phyloP scores from a whole-genome alignment of 169 alveolate genomes.

The Ichthyophthirius multifiliis region DNA sequence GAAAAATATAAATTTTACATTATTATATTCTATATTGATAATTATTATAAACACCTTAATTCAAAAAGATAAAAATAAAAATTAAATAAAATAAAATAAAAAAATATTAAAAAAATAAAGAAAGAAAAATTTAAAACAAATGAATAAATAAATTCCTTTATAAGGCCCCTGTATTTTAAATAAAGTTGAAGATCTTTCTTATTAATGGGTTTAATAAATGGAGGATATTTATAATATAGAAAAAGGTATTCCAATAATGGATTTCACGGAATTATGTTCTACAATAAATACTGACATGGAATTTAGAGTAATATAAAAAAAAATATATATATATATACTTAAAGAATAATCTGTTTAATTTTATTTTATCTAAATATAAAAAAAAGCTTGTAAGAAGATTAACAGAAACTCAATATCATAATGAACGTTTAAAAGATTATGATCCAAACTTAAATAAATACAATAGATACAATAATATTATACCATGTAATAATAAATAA shows the following conservation, averaged over 20 bases:
- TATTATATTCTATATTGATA: too few relatives aligned
- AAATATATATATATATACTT: neutral
- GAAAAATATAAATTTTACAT: too few relatives aligned
- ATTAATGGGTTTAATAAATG: slow-evolving; percentile 30
- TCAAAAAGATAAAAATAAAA: too few relatives aligned
- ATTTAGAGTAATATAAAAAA: slow-evolving; percentile 24
- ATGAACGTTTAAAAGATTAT: slow-evolving; percentile 23
- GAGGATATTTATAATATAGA: slow-evolving; percentile 38
- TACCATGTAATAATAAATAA: slow-evolving; percentile 44
- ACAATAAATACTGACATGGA: slow-evolving; percentile 48
- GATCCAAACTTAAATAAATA: slow-evolving; percentile 26
- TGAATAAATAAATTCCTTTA: too few relatives aligned
- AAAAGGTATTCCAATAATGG: slow-evolving; percentile 37
- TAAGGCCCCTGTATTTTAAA: too few relatives aligned
- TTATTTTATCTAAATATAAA: neutral
- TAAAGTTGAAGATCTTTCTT: slow-evolving; percentile 11
- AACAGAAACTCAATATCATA: slow-evolving; percentile 50
- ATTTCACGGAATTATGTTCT: slow-evolving; percentile 9
- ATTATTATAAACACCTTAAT: too few relatives aligned
- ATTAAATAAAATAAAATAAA: too few relatives aligned
- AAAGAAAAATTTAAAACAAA: too few relatives aligned
- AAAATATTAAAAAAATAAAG: too few relatives aligned
- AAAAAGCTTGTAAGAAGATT: slow-evolving; percentile 35
- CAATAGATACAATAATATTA: slow-evolving; percentile 43
- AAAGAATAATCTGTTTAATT: neutral